Conservation (phyloP, 768 basidiomycete species). For the Serendipita vermifera region DNA sequence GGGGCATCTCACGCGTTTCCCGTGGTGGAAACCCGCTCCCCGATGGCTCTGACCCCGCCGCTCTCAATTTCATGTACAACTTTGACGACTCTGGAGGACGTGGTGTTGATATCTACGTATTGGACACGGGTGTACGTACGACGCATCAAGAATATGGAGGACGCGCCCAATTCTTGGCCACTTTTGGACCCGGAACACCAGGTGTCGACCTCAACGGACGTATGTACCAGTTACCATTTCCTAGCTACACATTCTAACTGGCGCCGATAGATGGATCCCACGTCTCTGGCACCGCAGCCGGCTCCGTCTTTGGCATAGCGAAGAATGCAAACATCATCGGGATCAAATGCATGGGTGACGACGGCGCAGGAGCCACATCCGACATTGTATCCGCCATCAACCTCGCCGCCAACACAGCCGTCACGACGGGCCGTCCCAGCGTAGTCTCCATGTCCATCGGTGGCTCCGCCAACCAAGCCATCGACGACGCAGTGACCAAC, state of each 20-base stretch:
- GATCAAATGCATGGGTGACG: constrained; percentile 9
- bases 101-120: constrained; percentile 4
- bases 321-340: not conserved
- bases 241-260: not conserved
- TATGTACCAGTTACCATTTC: not conserved
- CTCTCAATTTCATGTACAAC: not conserved
- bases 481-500: not conserved
- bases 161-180: not conserved
- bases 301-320: constrained; percentile 3
- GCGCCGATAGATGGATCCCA: not conserved
- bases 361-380: not conserved
- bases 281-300: not conserved
- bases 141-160: constrained; percentile 1
- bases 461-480: not conserved
- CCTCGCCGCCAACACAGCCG: not conserved
- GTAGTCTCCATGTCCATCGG: constrained; percentile 2
- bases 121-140: not conserved
- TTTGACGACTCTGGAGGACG: constrained; percentile 4
- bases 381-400: constrained; percentile 9
- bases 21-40: not conserved
- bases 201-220: constrained; percentile 3
- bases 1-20: not conserved
- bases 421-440: not conserved
- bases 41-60: not conserved
- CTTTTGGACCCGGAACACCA: not conserved